Base-by-base conservation (phyloP, 2,329 filamentous ascomycete species). In the Colletotrichum orbiculare region DNA sequence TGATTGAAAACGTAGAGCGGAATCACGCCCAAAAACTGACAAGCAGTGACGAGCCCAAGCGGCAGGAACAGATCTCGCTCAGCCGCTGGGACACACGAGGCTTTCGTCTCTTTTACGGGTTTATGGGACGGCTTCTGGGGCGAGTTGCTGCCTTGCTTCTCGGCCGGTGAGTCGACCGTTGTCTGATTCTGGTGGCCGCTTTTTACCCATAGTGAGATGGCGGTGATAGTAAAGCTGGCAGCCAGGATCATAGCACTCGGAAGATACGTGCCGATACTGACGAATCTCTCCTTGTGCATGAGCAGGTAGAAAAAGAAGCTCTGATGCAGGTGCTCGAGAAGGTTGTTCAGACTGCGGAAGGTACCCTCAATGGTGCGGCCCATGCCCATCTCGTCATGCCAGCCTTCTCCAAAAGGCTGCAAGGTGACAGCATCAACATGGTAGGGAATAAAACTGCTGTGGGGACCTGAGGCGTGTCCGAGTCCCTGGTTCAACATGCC, bases 291-390 rank as follows among this genome's bases (percentile, higher is more conserved):
- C 37, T 90, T 87, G 70, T 96, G 91, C 88, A 98, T 94, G 48
- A 99, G 85, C 55, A 99, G 83, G 76, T 99, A 99, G 80, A 99
- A 98, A 86, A 99, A 99, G 83, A 99, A 99, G 76, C 94, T 97
- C 80, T 99, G 96, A 76, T 99, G 96, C 67, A 99, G 84, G 75
- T 99, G 94, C 79, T 99, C 96, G 38, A 99, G 86, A 64, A 99
- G 81, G 74, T 99, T 99, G 81, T 99, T 99, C 77, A 99, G 82
- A 76, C 93, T 97, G 72, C 96, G 87, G 76, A 97, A 97, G 3
- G 96, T 87, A 71, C 94, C 94, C 79, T 99, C 96, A 5, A 98
- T 85, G 0, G 94, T 90, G 59, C 94, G 86, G 6, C 96, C 96
- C 74, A 99, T 88, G 9, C 91, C 92, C 93, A 98, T 98, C 79